Evolutionary conservation across 2,329 filamentous ascomycete genomes (phyloP), one percentile per base, ranked within the genome.

Genomic region (Colletotrichum ledebouriae): DNA sequence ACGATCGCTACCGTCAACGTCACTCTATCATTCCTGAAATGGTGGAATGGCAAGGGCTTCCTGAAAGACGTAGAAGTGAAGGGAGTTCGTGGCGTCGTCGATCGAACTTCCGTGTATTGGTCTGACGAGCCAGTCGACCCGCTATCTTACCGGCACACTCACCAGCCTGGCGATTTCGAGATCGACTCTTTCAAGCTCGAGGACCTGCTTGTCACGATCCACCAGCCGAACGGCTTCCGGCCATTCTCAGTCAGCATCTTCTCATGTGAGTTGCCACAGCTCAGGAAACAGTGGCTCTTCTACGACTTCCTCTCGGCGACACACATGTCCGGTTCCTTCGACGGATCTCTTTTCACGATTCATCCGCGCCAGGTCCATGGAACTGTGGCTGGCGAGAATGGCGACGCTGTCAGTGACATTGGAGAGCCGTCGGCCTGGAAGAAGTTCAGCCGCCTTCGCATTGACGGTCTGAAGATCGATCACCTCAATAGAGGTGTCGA

Each of bases 161-260:
- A 98, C 77, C 86, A 92, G 50, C 92, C 94, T 0, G 96, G 96
- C 46, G 96, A 99, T 76, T 99, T 99, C 73, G 96, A 99, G 79
- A 93, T 99, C 63, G 94, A 98, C 74, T 93, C 91, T 13, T 99
- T 99, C 86, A 98, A 95, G 78, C 89, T 99, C 83, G 94, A 97
- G 76, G 96, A 99, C 78, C 83, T 99, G 0, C 84, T 98, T 4
- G 88, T 99, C 34, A 98, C 95, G 0, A 86, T 99, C 55, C 93
- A 98, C 76, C 95, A 99, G 76, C 95, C 96, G 0, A 87, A 89
- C 63, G 90, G 90, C 57, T 98, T 99, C 83, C 89, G 96, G n/a
- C 96, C 96, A 0, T 99, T 97, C 78, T 91, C 94, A 0, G 90
- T 97, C 72, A 98, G 94, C 82, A 97, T 99, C 70, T 99, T 93